Conservation (phyloP, 345 rosid species). For the Citrus hindsii region DNA sequence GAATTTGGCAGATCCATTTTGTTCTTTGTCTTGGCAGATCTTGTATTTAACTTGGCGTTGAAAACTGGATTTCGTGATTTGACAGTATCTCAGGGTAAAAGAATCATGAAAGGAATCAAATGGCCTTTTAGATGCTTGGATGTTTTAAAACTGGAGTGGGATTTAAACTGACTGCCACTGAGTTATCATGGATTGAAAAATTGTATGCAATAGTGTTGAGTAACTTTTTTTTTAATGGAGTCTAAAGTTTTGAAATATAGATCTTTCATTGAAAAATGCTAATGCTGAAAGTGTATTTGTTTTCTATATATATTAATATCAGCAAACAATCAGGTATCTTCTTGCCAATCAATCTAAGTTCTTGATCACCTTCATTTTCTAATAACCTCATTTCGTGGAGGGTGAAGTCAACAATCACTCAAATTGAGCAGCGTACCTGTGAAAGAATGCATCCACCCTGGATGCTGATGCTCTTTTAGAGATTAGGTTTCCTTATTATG, state of each 20-base stretch:
- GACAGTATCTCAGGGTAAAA: background rate
- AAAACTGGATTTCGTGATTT: background rate
- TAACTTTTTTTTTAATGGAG: background rate
- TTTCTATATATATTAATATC: background rate
- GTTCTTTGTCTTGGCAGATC: background rate
- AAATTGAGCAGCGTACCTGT: background rate
- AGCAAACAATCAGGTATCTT: background rate
- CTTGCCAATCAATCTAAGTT: background rate
- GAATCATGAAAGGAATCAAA: background rate
- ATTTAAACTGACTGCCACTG: background rate
- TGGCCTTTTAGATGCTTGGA: background rate
- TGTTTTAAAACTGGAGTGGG: background rate
- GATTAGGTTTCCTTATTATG: background rate
- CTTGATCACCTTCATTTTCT: background rate
- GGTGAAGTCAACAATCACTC: background rate
- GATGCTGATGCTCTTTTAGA: background rate
- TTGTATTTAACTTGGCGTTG: background rate
- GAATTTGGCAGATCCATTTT: background rate
- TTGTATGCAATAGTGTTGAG: background rate
- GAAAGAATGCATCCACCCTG: background rate
- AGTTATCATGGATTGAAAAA: background rate
- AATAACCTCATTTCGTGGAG: background rate
- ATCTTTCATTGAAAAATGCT: background rate
- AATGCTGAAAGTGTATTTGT: background rate
- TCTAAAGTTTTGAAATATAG: background rate